A percentile compares a stretch with the other conserved stretches of the same genome.
Conservation (phyloP, 2,329 filamentous ascomycete species). For the Colletotrichum sansevieriae region DNA sequence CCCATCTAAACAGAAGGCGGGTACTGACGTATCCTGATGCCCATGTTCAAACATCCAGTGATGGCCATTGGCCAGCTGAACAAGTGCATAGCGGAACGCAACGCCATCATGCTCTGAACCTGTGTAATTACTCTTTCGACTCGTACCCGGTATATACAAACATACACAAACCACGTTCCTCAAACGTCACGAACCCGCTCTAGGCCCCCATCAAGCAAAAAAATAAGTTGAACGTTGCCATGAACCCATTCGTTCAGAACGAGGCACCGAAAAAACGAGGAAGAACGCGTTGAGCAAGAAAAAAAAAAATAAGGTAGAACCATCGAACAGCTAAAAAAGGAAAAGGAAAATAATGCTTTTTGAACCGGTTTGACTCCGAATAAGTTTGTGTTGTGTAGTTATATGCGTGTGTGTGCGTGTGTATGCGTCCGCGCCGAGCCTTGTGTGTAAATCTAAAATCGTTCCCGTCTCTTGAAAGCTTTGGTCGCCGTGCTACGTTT, state of each 20-base stretch:
- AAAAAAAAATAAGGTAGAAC: neutral
- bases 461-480: slow-evolving; percentile 1
- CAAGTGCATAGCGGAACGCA: neutral
- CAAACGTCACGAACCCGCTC: slow-evolving; percentile 12
- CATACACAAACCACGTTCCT: slow-evolving; percentile 25
- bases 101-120: slow-evolving; percentile 16
- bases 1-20: too few species aligned
- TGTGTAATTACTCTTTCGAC: slow-evolving; percentile 36
- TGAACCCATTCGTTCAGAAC: slow-evolving; percentile 10
- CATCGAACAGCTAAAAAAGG: slow-evolving; percentile 8
- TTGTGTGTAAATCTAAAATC: slow-evolving; percentile 31
- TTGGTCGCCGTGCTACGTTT: slow-evolving; percentile 37
- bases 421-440: slow-evolving; percentile 34
- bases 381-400: slow-evolving; percentile 30
- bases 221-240: neutral
- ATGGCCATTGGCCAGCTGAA: too few species aligned
- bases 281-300: neutral
- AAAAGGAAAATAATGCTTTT: slow-evolving; percentile 35
- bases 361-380: slow-evolving; percentile 40
- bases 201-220: neutral
- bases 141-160: slow-evolving; percentile 38
- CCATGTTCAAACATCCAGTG: too few species aligned
- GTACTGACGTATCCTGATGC: too few species aligned
- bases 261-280: slow-evolving; percentile 2
- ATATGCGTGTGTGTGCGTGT: too few species aligned